Percentiles rank a stretch among this genome's conserved stretches.
Evolutionary conservation across 805 yeast genomes (phyloP).

Genomic region (Yarrowia hollandica): DNA sequence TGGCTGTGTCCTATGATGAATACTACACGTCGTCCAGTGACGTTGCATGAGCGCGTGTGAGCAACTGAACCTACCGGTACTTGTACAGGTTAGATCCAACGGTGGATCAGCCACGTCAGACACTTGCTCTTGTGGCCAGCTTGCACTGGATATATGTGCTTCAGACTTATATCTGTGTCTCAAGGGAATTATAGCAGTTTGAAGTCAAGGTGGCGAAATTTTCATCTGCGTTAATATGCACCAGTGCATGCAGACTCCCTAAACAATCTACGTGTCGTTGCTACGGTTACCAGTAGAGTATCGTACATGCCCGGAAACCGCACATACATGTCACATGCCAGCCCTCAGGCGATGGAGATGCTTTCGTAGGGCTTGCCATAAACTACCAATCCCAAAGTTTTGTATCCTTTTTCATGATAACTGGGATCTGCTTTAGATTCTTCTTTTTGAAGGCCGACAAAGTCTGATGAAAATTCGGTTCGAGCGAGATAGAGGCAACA

Average conservation of each 20-base stretch:
- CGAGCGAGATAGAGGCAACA: neutral
- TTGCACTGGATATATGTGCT: neutral
- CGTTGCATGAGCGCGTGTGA: conserved; percentile 13
- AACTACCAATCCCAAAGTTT: neutral
- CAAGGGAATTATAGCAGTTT: neutral
- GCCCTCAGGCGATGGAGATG: conserved; percentile 21
- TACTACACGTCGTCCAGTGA: neutral
- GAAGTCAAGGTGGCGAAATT: conserved; percentile 6
- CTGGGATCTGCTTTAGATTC: conserved; percentile 11
- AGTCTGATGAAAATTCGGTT: conserved; percentile 17
- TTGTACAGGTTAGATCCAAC: conserved; percentile 10
- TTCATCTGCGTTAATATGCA: neutral
- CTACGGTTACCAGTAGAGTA: neutral
- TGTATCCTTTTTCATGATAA: conserved; percentile 3
- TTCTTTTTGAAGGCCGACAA: conserved; percentile 2
- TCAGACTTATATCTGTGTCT: neutral
- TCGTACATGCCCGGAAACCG: neutral
- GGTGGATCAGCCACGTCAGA: conserved; percentile 14
- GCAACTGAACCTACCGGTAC: conserved; percentile 24
- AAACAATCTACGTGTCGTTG: neutral
- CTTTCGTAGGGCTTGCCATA: conserved; percentile 2
- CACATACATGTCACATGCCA: conserved; percentile 11
- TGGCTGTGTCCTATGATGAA: neutral
- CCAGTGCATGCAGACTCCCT: neutral
- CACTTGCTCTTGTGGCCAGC: neutral